phyloP scores from a whole-genome alignment of 139 green algal species.

The Pedinophyceae sp. region DNA sequence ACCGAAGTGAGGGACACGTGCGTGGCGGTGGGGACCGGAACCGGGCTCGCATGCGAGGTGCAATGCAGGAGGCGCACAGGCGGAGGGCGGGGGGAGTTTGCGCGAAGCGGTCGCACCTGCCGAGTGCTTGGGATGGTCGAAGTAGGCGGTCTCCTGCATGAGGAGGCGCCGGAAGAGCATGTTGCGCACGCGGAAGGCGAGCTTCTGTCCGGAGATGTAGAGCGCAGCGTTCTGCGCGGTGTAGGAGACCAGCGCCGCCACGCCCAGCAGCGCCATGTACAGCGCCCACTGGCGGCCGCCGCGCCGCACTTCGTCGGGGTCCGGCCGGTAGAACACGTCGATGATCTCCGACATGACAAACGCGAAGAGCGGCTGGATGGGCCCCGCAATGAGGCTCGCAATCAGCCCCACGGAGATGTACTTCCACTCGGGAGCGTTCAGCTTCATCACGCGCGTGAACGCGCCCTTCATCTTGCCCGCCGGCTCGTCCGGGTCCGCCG shows the following conservation, averaged over 20 bases:
- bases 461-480: constrained; percentile 23
- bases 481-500: no score
- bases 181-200: constrained; percentile 36
- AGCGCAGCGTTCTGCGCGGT: constrained; percentile 34
- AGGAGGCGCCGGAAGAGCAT: constrained; percentile 43
- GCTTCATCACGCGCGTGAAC: constrained; percentile 22
- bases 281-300: background rate
- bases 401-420: constrained; percentile 22
- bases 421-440: constrained; percentile 37
- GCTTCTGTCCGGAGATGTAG: constrained; percentile 31
- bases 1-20: no score
- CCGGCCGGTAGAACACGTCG: constrained; percentile 21
- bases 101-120: no score
- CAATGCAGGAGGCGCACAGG: no score
- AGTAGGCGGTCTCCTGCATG: constrained; percentile 33
- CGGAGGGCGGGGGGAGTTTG: no score
- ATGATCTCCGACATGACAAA: constrained; percentile 36
- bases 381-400: constrained; percentile 22
- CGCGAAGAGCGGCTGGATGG: constrained; percentile 43
- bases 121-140: constrained; percentile 30
- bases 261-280: no score
- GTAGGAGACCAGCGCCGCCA: no score
- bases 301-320: constrained; percentile 3
- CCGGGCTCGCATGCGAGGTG: no score
- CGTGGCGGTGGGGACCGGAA: no score